Conservation (phyloP, 108 stramenopile genomes). For the Aurantiochytrium sp. region DNA sequence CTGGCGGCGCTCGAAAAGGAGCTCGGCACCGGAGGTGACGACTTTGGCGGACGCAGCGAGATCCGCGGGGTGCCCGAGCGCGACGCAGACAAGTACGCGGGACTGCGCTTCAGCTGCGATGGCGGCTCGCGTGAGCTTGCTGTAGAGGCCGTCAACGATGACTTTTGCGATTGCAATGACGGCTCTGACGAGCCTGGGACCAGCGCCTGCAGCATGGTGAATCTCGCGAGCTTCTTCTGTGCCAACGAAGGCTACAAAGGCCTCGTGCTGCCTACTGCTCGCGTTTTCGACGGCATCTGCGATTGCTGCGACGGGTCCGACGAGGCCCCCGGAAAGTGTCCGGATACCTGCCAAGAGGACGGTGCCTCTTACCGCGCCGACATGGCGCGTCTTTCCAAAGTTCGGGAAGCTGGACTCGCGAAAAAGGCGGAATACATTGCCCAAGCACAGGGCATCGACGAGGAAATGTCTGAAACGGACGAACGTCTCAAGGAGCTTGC, state of each 20-base stretch:
- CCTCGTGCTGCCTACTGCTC: not conserved
- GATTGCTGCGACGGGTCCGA: conserved; percentile 28
- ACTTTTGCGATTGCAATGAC: conserved; percentile 31
- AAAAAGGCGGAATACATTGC: not conserved
- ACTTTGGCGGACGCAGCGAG: not conserved
- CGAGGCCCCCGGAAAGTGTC: not conserved
- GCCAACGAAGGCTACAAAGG: conserved; percentile 18
- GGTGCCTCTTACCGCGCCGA: not conserved
- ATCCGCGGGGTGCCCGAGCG: not conserved
- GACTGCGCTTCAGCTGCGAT: not conserved
- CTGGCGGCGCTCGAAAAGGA: not conserved
- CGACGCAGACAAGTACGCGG: not conserved
- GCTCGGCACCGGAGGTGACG: not conserved
- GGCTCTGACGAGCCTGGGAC: conserved; percentile 33
- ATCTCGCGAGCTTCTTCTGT: conserved; percentile 10
- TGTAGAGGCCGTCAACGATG: conserved; percentile 16
- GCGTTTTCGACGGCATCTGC: conserved; percentile 25
- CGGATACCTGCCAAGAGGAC: conserved; percentile 21
- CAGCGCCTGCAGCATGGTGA: not conserved
- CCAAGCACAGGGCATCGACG: not conserved
- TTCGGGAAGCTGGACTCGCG: not conserved
- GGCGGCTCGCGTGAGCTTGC: not conserved
- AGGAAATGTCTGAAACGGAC: not conserved
- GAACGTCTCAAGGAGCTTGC: not conserved
- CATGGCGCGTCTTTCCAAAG: not conserved